Evolutionary conservation across 352 stramenopile species (phyloP), one percentile per base, ranked within the genome.

Genomic region (Phytopythium montanum): DNA sequence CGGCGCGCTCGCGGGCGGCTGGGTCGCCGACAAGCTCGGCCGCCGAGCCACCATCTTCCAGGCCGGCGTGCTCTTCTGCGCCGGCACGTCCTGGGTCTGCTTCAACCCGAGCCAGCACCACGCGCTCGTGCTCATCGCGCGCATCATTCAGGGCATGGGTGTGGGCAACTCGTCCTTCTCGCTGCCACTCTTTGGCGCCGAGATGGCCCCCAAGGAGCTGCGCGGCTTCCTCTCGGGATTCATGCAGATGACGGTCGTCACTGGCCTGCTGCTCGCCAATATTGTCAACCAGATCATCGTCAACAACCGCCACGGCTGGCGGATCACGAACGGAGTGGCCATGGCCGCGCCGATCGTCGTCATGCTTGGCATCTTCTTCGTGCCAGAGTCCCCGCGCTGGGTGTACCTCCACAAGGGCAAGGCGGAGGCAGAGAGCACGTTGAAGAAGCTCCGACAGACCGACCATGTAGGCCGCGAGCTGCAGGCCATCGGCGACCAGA

Each of bases 151-250:
- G 29, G 69, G 66, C 13, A 57, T 71, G 39, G 65, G 65, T 33
- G 69, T 73, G 1, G 65, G 65, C 48, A 73, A 72, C 50, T 73
- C 65, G 58, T 76, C 69, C 42, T 76, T 76, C 54, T 73, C 65
- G 50, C 51, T 76, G 33, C 69, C 69, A 19, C 54, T 73, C 16
- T 75, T 70, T 25, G 68, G 68, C 23, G 68, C 68, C 12, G 68
- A 75, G 55, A 70, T 72, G 65, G 61, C 68, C 0, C 68, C 68
- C 10, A 75, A 75, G 56, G 68, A 75, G 51, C 44, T 73, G 38
- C 66, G 66, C 3, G 66, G 66, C 18, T 68, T 73, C 26, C 62
- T 73, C 34, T 69, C 66, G n/a, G 66, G 66, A 18, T 68, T 70
- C 48, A 73, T 73, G 66, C 66, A 73, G 59, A 70, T 70, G 62